A percentile compares a stretch with the other conserved stretches of the same genome.
Conservation (phyloP, 2,329 filamentous ascomycete genomes). For the Purpureocillium takamizusanense region DNA sequence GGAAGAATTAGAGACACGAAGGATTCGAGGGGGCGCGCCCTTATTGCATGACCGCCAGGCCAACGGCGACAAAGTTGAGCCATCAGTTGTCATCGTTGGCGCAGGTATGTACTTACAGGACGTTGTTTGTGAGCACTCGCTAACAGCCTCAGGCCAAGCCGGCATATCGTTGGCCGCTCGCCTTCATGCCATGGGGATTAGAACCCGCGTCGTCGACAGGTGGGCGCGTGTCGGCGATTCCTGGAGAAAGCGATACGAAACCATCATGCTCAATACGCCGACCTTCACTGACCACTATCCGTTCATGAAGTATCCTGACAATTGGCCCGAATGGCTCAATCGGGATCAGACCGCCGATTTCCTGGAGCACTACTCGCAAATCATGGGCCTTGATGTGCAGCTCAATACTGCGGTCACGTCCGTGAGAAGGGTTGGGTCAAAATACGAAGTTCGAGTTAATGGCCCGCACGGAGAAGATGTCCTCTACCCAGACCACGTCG, state of each 20-base stretch:
- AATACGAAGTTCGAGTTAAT: too few relatives aligned
- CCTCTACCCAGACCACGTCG: too few relatives aligned
- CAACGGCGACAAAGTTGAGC: too few relatives aligned
- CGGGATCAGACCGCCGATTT: conserved; percentile 5
- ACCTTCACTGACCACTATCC: conserved; percentile 6
- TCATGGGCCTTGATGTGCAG: conserved; percentile 24
- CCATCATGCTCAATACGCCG: conserved; percentile 4
- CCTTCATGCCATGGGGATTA: neutral
- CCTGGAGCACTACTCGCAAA: neutral
- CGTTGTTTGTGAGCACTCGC: too few relatives aligned
- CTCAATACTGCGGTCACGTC: neutral
- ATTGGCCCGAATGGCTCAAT: conserved; percentile 10
- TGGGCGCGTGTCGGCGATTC: conserved; percentile 1
- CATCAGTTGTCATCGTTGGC: too few relatives aligned
- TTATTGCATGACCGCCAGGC: too few relatives aligned
- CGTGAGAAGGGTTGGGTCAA: neutral
- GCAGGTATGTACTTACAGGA: too few relatives aligned
- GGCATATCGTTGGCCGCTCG: too few relatives aligned
- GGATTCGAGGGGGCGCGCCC: too few relatives aligned
- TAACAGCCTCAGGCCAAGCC: too few relatives aligned
- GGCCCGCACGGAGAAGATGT: too few relatives aligned
- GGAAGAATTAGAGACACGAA: too few relatives aligned
- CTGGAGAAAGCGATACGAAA: conserved; percentile 4
- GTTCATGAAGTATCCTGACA: conserved; percentile 1
- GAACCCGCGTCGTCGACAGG: neutral